These are phyloP conservation scores for Trypanosomatidae sp. DNA, from an alignment of 208 protist species.

Conservation along the genomic window DNA sequence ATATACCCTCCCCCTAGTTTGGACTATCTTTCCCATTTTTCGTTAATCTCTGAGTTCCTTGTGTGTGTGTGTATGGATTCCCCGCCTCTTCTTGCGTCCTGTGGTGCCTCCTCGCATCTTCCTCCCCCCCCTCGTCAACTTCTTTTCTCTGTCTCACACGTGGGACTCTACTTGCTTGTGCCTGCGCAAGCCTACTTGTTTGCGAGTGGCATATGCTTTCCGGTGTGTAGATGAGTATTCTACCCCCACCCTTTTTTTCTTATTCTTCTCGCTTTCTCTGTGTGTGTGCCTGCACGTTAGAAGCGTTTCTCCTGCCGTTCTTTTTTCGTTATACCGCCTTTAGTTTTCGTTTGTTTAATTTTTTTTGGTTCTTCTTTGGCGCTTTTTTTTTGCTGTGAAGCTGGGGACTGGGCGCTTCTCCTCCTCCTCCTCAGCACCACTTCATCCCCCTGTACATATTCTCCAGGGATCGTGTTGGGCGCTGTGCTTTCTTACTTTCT, in stretches of 20 bases:
- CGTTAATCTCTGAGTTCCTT: neutral
- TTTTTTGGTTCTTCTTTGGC: neutral
- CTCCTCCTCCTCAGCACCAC: too few relatives aligned
- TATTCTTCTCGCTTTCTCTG: neutral
- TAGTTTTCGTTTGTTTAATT: neutral
- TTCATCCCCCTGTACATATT: too few relatives aligned
- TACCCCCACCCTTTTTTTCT: neutral
- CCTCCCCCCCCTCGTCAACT: too few relatives aligned
- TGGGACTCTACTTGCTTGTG: too few relatives aligned
- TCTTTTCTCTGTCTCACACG: neutral
- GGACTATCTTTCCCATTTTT: neutral
- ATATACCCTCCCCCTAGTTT: neutral
- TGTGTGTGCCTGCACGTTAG: neutral
- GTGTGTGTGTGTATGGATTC: too few relatives aligned
- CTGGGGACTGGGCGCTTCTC: too few relatives aligned
- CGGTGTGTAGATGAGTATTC: neutral
- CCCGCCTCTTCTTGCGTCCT: neutral
- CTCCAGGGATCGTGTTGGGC: too few relatives aligned
- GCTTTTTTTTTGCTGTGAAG: neutral
- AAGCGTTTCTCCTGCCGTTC: neutral
- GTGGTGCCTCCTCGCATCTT: neutral
- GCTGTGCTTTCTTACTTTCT: too few relatives aligned
- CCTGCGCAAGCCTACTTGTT: neutral
- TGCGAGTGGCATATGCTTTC: neutral
- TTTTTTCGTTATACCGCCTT: constrained; percentile 1